These are phyloP conservation scores for Fusarium praegraminearum DNA, from an alignment of 2,329 filamentous ascomycete genomes.

Conservation along the genomic window DNA sequence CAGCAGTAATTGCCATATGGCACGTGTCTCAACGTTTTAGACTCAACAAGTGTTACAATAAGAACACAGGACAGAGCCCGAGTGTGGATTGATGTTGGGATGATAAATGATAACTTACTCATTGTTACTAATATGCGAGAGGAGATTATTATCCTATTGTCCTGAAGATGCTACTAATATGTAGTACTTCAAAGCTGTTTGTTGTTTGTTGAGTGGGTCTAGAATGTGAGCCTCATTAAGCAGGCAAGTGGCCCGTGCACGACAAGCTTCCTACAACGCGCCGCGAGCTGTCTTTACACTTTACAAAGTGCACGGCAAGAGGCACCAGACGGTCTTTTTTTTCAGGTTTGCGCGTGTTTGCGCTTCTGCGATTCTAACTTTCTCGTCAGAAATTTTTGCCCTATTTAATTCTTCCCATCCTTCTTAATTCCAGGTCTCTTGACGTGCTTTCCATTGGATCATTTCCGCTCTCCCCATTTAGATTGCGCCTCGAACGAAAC, in stretches of 20 bases:
- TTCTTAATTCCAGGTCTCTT: slow-evolving; percentile 3
- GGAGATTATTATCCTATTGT: neutral
- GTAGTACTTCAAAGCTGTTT: neutral
- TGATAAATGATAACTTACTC: neutral
- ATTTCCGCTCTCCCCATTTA: slow-evolving; percentile 26
- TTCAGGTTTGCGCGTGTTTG: slow-evolving; percentile 30
- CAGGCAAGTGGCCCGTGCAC: slow-evolving; percentile 33
- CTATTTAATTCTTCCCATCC: neutral
- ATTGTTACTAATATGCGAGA: neutral
- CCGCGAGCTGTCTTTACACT: slow-evolving; percentile 39
- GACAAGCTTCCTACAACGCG: slow-evolving; percentile 39
- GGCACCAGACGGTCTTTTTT: slow-evolving; percentile 25
- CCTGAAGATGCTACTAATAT: neutral
- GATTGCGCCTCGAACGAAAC: slow-evolving; percentile 35
- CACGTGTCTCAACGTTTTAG: neutral
- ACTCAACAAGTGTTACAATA: neutral
- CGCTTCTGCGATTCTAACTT: slow-evolving; percentile 23
- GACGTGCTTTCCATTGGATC: slow-evolving; percentile 8
- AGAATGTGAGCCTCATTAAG: slow-evolving; percentile 17
- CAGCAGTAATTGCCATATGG: neutral
- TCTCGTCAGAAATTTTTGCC: neutral
- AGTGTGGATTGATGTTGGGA: neutral
- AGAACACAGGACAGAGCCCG: fast-evolving
- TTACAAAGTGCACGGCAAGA: slow-evolving; percentile 34
- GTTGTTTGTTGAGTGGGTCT: slow-evolving; percentile 1